These are phyloP conservation scores for Cutaneotrichosporon sp. DNA, from an alignment of 1,284 basidiomycete genomes.

Conservation along the genomic window DNA sequence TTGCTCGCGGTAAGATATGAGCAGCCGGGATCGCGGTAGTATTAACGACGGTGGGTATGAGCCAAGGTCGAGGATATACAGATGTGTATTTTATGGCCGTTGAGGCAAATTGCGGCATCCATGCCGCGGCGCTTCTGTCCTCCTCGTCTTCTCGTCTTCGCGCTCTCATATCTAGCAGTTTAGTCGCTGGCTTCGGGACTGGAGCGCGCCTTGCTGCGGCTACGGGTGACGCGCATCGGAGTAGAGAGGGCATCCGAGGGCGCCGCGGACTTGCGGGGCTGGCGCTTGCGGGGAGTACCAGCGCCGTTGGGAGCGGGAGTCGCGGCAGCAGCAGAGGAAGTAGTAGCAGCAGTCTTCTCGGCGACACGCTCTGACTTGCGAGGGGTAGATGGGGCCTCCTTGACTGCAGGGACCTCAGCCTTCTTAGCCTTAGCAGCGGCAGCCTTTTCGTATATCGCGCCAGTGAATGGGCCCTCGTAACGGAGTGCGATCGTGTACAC, in stretches of 20 bases:
- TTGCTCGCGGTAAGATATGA: no score
- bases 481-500: constrained; percentile 76
- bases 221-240: constrained; percentile 42
- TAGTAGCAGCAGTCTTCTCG: background rate
- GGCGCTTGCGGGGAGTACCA: constrained; percentile 13
- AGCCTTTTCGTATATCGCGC: constrained; percentile 47
- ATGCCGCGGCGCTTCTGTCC: background rate
- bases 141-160: background rate
- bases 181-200: constrained; percentile 29
- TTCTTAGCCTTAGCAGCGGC: constrained; percentile 10
- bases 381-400: constrained; percentile 16
- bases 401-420: constrained; percentile 1
- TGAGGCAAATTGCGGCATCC: constrained; percentile 10
- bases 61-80: constrained; percentile 8
- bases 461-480: constrained; percentile 63
- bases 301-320: constrained; percentile 14
- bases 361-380: constrained; percentile 17
- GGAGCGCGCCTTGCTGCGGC: constrained; percentile 38
- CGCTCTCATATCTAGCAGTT: background rate
- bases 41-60: constrained; percentile 1
- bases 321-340: constrained; percentile 11
- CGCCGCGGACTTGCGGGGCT: constrained; percentile 7
- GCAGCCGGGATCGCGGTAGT: no score
- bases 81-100: constrained; percentile 7
- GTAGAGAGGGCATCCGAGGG: constrained; percentile 15